Conservation (phyloP, 2,329 filamentous ascomycete genomes). For the Xylaria multiplex region DNA sequence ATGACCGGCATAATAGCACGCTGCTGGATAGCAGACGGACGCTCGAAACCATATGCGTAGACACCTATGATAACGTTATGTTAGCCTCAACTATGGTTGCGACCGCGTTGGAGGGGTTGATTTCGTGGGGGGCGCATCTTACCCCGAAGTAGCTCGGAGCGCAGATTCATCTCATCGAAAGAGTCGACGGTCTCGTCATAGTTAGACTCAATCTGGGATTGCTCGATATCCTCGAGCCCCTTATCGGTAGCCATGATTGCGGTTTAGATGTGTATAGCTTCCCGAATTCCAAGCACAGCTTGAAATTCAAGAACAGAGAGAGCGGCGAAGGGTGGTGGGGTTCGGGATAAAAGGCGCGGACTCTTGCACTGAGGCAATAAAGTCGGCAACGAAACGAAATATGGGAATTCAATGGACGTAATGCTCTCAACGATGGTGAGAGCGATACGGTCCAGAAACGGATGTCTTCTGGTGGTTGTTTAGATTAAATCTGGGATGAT, state of each 20-base stretch:
- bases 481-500: constrained; percentile 39
- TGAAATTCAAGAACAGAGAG: constrained; percentile 71
- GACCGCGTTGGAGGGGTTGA: constrained; percentile 27
- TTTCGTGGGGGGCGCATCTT: constrained; percentile 34
- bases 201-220: constrained; percentile 99
- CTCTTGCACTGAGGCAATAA: constrained; percentile 43
- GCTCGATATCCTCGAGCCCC: constrained; percentile 85
- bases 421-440: constrained; percentile 45
- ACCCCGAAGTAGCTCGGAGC: constrained; percentile 94
- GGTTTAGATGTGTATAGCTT: constrained; percentile 64
- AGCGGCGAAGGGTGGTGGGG: constrained; percentile 53
- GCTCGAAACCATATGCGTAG: constrained; percentile 99
- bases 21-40: constrained; percentile 99
- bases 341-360: constrained; percentile 44
- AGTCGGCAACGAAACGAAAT: constrained; percentile 42
- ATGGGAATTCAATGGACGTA: constrained; percentile 43
- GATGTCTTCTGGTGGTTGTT: constrained; percentile 36
- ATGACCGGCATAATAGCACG: constrained; percentile 99
- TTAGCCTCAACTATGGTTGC: constrained; percentile 31
- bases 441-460: constrained; percentile 40
- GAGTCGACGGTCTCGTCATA: constrained; percentile 99
- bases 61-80: constrained; percentile 67
- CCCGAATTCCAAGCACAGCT: constrained; percentile 82
- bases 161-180: constrained; percentile 98
- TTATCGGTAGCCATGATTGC: constrained; percentile 99